These are phyloP conservation scores for Tylopilus cervinicoccineus DNA, from an alignment of 768 basidiomycete species.

Conservation along the genomic window DNA sequence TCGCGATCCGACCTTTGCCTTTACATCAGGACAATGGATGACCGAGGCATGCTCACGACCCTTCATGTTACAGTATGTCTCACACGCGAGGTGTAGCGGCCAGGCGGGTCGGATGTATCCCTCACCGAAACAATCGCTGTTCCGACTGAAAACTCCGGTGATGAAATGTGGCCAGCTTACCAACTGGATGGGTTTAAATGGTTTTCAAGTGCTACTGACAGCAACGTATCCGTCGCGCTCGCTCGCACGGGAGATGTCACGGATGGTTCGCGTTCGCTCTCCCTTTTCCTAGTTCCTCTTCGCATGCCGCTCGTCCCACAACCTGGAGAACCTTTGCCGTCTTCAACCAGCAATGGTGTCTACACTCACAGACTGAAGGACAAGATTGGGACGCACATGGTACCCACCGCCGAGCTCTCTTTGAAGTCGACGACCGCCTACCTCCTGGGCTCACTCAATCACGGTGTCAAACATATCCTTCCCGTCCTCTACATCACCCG, in stretches of 20 bases:
- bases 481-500: slow-evolving; percentile 78
- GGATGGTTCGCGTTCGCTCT: slow-evolving; percentile 61
- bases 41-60: slow-evolving; percentile 48
- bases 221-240: slow-evolving; percentile 65
- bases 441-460: slow-evolving; percentile 53
- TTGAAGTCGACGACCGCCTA: slow-evolving; percentile 57
- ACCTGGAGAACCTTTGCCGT: slow-evolving; percentile 38
- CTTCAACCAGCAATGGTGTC: slow-evolving; percentile 59
- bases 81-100: slow-evolving; percentile 38
- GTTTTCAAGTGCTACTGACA: slow-evolving; percentile 83
- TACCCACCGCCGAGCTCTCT: slow-evolving; percentile 75
- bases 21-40: slow-evolving; percentile 83
- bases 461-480: slow-evolving; percentile 64
- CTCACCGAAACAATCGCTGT: slow-evolving; percentile 64
- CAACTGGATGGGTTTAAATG: slow-evolving; percentile 71
- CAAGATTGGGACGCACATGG: slow-evolving; percentile 69
- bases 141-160: slow-evolving; percentile 29
- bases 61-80: background rate
- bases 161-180: slow-evolving; percentile 49
- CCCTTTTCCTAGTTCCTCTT: slow-evolving; percentile 72
- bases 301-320: slow-evolving; percentile 45
- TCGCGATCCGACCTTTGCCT: slow-evolving; percentile 57
- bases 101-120: slow-evolving; percentile 74
- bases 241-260: slow-evolving; percentile 61
- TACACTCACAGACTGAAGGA: slow-evolving; percentile 71